These are phyloP conservation scores for Jacaranda mimosifolia DNA, from an alignment of 257 asterid genomes.

Conservation along the genomic window DNA sequence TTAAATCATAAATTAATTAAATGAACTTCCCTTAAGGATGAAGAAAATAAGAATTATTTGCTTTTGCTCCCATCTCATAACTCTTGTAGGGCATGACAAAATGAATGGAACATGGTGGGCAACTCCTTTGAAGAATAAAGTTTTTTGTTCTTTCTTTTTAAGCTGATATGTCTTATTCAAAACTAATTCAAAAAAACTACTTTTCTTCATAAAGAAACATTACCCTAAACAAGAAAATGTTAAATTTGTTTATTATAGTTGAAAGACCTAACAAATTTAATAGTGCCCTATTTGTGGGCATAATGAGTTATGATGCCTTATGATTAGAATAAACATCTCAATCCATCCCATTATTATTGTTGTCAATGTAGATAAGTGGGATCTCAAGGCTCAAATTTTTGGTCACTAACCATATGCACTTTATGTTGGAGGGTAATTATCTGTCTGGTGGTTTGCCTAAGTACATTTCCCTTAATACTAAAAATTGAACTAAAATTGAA, in stretches of 20 bases:
- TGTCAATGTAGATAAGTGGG: neutral
- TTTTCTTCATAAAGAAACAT: neutral
- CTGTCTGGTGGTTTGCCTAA: neutral
- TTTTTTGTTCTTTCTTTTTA: neutral
- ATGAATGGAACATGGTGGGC: neutral
- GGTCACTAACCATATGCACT: too few relatives aligned
- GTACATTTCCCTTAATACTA: neutral
- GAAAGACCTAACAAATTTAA: neutral
- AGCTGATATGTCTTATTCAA: neutral
- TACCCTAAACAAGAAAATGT: neutral
- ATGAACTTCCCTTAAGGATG: too few relatives aligned
- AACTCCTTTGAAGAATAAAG: neutral
- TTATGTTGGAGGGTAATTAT: neutral
- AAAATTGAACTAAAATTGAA: neutral
- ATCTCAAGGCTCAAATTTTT: neutral
- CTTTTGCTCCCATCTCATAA: too few relatives aligned
- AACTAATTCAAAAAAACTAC: neutral
- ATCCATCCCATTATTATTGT: neutral
- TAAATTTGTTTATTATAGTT: neutral
- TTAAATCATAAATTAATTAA: too few relatives aligned
- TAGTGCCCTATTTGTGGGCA: neutral
- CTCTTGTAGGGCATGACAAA: neutral
- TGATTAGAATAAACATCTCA: too few relatives aligned
- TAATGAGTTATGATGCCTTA: neutral
- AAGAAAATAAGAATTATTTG: too few relatives aligned